Evolutionary conservation across 139 green algal species (phyloP), one percentile per base, ranked within the genome.

Genomic region (Chlamydomonas schloesseri): DNA sequence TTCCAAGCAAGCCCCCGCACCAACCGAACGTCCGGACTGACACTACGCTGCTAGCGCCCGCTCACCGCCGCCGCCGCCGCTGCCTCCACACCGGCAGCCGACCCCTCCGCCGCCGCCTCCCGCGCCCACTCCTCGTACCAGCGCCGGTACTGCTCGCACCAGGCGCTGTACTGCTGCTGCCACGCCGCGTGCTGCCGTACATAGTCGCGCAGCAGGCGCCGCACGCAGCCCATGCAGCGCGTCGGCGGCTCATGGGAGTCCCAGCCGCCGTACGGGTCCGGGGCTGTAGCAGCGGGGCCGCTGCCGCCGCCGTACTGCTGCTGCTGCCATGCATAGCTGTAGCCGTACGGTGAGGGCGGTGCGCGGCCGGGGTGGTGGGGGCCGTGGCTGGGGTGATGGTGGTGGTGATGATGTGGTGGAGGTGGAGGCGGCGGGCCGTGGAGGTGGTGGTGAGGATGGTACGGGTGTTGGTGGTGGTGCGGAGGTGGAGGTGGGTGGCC

Each of bases 61-160:
- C 42, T 50, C 42, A 50, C 42, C 8, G 42, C 42, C 42, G 42
- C 42, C 42, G 42, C 42, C 42, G 6, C 42, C 42, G 42, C 42
- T 8, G 42, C 42, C 42, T 8, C 42, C 42, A n/a, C n/a, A n/a
- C n/a, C n/a, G n/a, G n/a, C n/a, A n/a, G n/a, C n/a, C n/a, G 42
- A 5, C 42, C 6, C 42, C 42, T 50, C 74, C 55, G 15, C 36
- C 15, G 9, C 36, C 10, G 42, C 62, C 37, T 75, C 6, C n/a
- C 64, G 18, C 62, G 23, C 6, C 78, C 78, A 74, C 64, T 68
- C 47, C 0, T 79, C 34, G 36, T 72, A 87, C 75, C 79, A 88
- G 3, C 24, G 29, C 13, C 23, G 70, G 72, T 83, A 92, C 58
- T 89, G 67, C 34, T 86, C 76, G 36, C 74, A 71, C 89, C 89